Conservation (phyloP, 2,329 filamentous ascomycete species). For the Trichophyton simii region DNA sequence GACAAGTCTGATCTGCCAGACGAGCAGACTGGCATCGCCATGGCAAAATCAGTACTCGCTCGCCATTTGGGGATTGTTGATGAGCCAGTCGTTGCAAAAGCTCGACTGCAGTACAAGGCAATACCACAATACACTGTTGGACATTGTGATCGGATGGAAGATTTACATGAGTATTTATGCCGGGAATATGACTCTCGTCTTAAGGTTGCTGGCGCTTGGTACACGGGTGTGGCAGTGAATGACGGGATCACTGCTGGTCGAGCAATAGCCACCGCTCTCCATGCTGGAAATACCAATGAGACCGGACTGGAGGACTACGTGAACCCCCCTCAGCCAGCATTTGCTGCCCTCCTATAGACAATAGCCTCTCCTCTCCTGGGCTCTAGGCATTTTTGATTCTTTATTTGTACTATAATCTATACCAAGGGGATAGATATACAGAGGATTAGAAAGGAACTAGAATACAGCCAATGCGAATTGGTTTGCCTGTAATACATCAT, state of each 20-base stretch:
- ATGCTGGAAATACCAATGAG: constrained; percentile 8
- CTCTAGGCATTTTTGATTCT: background rate
- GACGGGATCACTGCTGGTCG: constrained; percentile 30
- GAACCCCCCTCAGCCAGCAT: background rate
- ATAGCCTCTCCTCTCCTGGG: too few relatives aligned
- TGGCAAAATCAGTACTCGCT: constrained; percentile 57
- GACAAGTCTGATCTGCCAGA: constrained; percentile 43
- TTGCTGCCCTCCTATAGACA: background rate
- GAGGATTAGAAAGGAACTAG: background rate
- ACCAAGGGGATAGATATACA: background rate
- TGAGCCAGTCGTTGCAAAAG: constrained; percentile 48
- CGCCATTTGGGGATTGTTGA: constrained; percentile 63
- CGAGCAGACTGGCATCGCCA: constrained; percentile 51
- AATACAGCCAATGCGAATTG: background rate
- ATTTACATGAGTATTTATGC: constrained; percentile 44
- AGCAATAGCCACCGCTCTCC: background rate
- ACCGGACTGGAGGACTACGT: constrained; percentile 27
- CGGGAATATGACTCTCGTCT: constrained; percentile 50
- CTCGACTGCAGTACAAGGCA: constrained; percentile 54
- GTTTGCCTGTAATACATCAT: background rate
- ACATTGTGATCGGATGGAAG: constrained; percentile 51
- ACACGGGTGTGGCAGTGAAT: constrained; percentile 39
- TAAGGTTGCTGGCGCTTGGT: constrained; percentile 48
- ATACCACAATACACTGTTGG: constrained; percentile 86
- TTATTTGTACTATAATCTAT: background rate